Evolutionary conservation across 768 basidiomycete genomes (phyloP).

Genomic region (Mycena polygramma): DNA sequence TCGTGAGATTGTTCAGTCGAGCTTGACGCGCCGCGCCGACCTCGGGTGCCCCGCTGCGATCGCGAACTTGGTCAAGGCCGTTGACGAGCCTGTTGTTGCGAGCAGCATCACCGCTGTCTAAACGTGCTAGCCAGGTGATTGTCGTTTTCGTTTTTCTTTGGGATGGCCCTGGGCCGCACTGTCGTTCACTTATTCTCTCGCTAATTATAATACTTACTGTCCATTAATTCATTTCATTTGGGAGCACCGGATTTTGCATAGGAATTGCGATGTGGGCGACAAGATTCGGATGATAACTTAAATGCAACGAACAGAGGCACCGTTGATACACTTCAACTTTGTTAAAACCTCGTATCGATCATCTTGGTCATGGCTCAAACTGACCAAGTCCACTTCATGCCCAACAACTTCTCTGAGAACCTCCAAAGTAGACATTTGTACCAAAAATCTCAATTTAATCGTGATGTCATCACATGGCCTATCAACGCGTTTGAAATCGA

Average conservation of each 20-base stretch:
- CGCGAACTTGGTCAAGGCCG: conserved; percentile 22
- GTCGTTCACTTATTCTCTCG: background rate
- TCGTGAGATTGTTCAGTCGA: conserved; percentile 5
- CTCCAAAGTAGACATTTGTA: no score
- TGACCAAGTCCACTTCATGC: no score
- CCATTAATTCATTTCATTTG: conserved; percentile 3
- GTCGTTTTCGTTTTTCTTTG: conserved; percentile 8
- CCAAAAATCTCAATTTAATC: no score
- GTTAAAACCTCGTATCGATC: no score
- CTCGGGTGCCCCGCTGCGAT: conserved; percentile 29
- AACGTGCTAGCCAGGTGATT: background rate
- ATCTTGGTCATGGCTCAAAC: no score
- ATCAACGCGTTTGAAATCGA: no score
- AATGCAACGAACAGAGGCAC: no score
- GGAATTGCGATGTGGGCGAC: no score
- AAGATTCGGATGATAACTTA: no score
- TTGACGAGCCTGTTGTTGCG: conserved; percentile 20
- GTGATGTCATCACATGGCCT: no score
- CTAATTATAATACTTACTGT: background rate
- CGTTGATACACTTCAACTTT: no score
- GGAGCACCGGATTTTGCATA: background rate
- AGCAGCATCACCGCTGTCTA: background rate
- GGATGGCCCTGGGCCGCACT: background rate
- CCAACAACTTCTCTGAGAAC: no score
- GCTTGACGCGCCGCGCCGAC: conserved; percentile 26